phyloP scores from a whole-genome alignment of 306 rosid species.

The Vigna radiata region DNA sequence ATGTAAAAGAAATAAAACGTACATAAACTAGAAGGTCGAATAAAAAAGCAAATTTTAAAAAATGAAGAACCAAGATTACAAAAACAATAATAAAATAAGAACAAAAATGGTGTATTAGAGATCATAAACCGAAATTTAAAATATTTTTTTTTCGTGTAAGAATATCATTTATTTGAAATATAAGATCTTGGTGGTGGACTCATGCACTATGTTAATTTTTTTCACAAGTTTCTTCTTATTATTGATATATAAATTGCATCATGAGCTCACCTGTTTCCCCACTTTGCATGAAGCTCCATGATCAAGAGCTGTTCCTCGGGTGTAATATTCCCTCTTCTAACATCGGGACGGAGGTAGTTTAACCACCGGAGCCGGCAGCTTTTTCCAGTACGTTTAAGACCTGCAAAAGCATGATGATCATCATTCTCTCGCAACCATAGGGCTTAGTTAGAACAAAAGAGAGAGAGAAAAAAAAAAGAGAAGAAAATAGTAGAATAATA shows the following conservation, averaged over 20 bases:
- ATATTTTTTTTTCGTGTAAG: background rate
- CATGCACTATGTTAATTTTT: background rate
- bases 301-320: conserved; percentile 91
- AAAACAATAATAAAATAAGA: too few species aligned
- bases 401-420: conserved; percentile 41
- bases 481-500: background rate
- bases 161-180: background rate
- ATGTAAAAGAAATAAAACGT: too few species aligned
- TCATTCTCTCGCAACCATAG: conserved; percentile 2
- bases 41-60: too few species aligned
- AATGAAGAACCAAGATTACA: too few species aligned
- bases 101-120: too few species aligned
- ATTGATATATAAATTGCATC: background rate
- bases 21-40: too few species aligned
- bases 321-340: conserved; percentile 96
- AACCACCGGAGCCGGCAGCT: conserved; percentile 98
- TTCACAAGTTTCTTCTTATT: background rate
- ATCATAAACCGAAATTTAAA: too few species aligned
- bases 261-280: conserved; percentile 89
- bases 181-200: background rate
- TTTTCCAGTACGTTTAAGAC: conserved; percentile 95
- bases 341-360: conserved; percentile 96
- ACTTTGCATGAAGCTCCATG: conserved; percentile 95
- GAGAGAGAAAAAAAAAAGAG: background rate
- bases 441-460: background rate